phyloP scores from a whole-genome alignment of 2,329 filamentous ascomycete genomes.

The Pseudodiploospora longispora region DNA sequence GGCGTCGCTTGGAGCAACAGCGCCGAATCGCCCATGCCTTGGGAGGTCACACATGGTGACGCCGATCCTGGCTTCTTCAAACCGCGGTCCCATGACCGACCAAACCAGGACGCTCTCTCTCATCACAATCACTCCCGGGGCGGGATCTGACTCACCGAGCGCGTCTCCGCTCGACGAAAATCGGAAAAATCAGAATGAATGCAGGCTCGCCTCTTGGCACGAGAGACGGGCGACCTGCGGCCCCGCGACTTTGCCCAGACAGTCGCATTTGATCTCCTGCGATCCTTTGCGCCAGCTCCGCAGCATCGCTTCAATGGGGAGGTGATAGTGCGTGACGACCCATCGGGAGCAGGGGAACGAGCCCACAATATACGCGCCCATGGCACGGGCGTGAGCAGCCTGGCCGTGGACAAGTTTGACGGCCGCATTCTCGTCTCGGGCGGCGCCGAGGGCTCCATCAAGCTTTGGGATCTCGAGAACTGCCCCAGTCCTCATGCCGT shows the following conservation, averaged over 20 bases:
- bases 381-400: conserved; percentile 66
- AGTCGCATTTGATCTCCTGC: conserved; percentile 57
- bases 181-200: conserved; percentile 32
- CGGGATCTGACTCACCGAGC: conserved; percentile 6
- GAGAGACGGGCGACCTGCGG: conserved; percentile 61
- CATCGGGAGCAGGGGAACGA: conserved; percentile 18
- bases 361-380: conserved; percentile 53
- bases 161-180: too few relatives aligned
- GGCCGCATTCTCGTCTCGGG: conserved; percentile 72
- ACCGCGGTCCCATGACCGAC: too few relatives aligned
- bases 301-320: conserved; percentile 62
- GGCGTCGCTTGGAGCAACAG: too few relatives aligned
- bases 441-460: conserved; percentile 75
- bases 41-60: too few relatives aligned
- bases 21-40: too few relatives aligned
- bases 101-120: too few relatives aligned
- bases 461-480: conserved; percentile 77
- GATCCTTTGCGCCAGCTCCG: conserved; percentile 59
- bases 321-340: conserved; percentile 8
- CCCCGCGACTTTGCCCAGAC: conserved; percentile 57
- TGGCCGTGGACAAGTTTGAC: conserved; percentile 76
- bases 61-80: too few relatives aligned
- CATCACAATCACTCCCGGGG: too few relatives aligned
- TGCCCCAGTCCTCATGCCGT: conserved; percentile 34
- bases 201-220: conserved; percentile 70